These are phyloP conservation scores for Digitaria exilis DNA, from an alignment of 202 grass and related monocot genomes.

Conservation along the genomic window DNA sequence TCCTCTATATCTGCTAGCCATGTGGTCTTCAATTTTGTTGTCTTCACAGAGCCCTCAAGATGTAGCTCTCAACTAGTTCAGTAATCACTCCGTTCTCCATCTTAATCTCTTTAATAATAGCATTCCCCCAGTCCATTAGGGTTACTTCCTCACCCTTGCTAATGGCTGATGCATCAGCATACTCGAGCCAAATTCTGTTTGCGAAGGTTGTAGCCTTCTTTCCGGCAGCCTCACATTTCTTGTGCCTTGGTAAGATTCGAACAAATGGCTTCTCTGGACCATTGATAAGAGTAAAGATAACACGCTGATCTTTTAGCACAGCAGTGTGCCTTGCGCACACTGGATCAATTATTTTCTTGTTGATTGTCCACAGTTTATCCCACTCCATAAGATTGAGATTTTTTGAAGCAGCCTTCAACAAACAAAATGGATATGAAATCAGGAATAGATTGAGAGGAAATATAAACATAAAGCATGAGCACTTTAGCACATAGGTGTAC, in stretches of 20 bases:
- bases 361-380: constrained; percentile 97
- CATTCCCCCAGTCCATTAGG: constrained; percentile 92
- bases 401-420: constrained; percentile 80
- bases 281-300: constrained; percentile 64
- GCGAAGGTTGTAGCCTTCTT: constrained; percentile 80
- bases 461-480: background rate
- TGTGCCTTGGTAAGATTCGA: constrained; percentile 72
- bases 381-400: constrained; percentile 95
- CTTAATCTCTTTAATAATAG: constrained; percentile 77
- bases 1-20: constrained; percentile 80
- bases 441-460: background rate
- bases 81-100: constrained; percentile 60
- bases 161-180: constrained; percentile 63
- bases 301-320: constrained; percentile 57
- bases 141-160: constrained; percentile 81
- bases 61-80: constrained; percentile 67
- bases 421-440: constrained; percentile 2
- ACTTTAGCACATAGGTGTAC: constrained; percentile 28
- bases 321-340: constrained; percentile 76
- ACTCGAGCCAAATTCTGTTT: constrained; percentile 78
- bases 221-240: constrained; percentile 77
- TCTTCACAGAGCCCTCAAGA: constrained; percentile 85
- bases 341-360: constrained; percentile 89
- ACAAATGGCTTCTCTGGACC: constrained; percentile 71
- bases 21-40: constrained; percentile 80